A percentile compares a stretch with the other conserved stretches of the same genome.
These are phyloP conservation scores for Ogataea kodamae DNA, from an alignment of 805 yeast genomes.

Conservation along the genomic window DNA sequence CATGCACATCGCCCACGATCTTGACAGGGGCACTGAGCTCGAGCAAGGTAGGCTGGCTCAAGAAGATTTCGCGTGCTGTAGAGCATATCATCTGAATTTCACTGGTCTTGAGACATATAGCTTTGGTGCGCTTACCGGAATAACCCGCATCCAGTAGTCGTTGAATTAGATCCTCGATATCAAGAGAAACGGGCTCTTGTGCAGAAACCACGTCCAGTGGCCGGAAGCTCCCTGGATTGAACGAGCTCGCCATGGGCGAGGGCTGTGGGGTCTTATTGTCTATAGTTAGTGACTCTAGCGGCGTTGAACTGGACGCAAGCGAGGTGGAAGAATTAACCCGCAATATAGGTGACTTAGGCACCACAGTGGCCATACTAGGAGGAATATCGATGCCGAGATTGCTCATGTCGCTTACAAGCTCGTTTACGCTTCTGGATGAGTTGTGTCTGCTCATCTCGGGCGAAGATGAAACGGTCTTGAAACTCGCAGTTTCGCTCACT, in stretches of 20 bases:
- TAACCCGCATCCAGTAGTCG: slow-evolving; percentile 93
- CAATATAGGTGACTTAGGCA: slow-evolving; percentile 34
- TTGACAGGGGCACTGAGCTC: slow-evolving; percentile 86
- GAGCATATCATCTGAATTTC: slow-evolving; percentile 87
- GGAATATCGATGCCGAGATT: slow-evolving; percentile 26
- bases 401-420: slow-evolving; percentile 17
- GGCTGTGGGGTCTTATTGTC: slow-evolving; percentile 9
- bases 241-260: slow-evolving; percentile 10
- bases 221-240: slow-evolving; percentile 7
- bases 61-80: slow-evolving; percentile 81
- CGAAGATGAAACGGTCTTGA: slow-evolving; percentile 22
- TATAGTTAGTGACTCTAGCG: slow-evolving; percentile 8
- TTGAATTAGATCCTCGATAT: slow-evolving; percentile 84
- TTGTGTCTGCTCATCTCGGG: slow-evolving; percentile 28
- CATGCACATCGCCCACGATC: slow-evolving; percentile 93
- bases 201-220: slow-evolving; percentile 3
- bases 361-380: slow-evolving; percentile 33
- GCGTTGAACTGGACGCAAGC: slow-evolving; percentile 14
- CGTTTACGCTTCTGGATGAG: slow-evolving; percentile 23
- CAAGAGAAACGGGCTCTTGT: slow-evolving; percentile 12
- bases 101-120: slow-evolving; percentile 81
- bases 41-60: slow-evolving; percentile 84
- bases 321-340: slow-evolving; percentile 32
- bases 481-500: slow-evolving; percentile 20
- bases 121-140: slow-evolving; percentile 87